These are phyloP conservation scores for Globisporangium canariense DNA, from an alignment of 352 stramenopile genomes.

Conservation along the genomic window DNA sequence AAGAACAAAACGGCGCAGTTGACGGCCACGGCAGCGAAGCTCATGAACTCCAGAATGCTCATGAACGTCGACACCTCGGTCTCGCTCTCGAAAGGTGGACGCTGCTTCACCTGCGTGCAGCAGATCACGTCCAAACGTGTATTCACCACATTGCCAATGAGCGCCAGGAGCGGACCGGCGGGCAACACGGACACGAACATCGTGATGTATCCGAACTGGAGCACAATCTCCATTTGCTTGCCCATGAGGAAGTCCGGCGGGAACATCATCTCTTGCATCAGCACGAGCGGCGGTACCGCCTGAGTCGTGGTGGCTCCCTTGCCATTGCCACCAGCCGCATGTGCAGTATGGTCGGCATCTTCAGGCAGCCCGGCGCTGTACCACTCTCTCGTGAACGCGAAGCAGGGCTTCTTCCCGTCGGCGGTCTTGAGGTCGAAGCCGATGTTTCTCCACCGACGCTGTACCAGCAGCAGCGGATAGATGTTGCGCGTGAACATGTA, in stretches of 20 bases:
- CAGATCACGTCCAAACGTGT: slow-evolving; percentile 84
- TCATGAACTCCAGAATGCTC: slow-evolving; percentile 88
- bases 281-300: slow-evolving; percentile 38
- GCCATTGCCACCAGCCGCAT: not conserved
- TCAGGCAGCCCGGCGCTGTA: slow-evolving; percentile 40
- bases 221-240: slow-evolving; percentile 77
- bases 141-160: slow-evolving; percentile 87
- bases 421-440: slow-evolving; percentile 30
- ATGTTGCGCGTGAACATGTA: slow-evolving; percentile 54
- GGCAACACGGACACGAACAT: slow-evolving; percentile 93
- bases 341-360: not conserved
- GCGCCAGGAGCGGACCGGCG: slow-evolving; percentile 81
- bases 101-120: slow-evolving; percentile 67
- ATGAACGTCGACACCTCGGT: slow-evolving; percentile 91
- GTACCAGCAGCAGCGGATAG: slow-evolving; percentile 48
- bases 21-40: slow-evolving; percentile 79
- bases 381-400: slow-evolving; percentile 47
- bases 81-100: slow-evolving; percentile 71
- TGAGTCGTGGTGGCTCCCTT: not conserved
- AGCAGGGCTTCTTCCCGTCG: not conserved
- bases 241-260: slow-evolving; percentile 63
- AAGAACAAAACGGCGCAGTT: slow-evolving; percentile 79
- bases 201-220: slow-evolving; percentile 94
- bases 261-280: slow-evolving; percentile 73
- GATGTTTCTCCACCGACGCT: slow-evolving; percentile 33